Evolutionary conservation across 2,329 filamentous ascomycete species (phyloP).

Genomic region (Onygenales sp.): DNA sequence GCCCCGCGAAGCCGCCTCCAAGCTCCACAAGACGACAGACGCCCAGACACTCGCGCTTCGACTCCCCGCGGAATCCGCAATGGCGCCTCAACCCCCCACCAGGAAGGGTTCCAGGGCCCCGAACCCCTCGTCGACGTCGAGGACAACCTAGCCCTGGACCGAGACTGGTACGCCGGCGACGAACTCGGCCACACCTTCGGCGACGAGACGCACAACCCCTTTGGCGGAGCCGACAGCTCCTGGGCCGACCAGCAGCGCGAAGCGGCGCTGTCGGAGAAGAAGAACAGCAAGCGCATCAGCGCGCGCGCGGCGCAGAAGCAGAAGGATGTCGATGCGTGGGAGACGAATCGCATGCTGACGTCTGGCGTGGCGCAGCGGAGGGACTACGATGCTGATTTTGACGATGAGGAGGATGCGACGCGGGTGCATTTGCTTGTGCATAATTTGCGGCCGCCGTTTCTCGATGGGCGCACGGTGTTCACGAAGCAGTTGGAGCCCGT

Average conservation of each 20-base stretch:
- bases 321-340: slow-evolving; percentile 95
- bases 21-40: slow-evolving; percentile 4
- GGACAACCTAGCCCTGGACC: slow-evolving; percentile 67
- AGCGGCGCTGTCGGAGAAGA: slow-evolving; percentile 67
- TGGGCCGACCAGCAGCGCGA: slow-evolving; percentile 70
- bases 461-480: slow-evolving; percentile 91
- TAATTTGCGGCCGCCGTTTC: slow-evolving; percentile 84
- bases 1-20: slow-evolving; percentile 19
- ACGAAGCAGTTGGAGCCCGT: slow-evolving; percentile 96
- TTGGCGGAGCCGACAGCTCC: slow-evolving; percentile 63
- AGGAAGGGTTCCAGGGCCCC: slow-evolving; percentile 51
- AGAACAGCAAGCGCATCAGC: slow-evolving; percentile 60
- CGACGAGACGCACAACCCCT: slow-evolving; percentile 88
- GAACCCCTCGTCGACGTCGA: slow-evolving; percentile 55
- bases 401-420: slow-evolving; percentile 73
- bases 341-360: slow-evolving; percentile 95
- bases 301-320: slow-evolving; percentile 75
- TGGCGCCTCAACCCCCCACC: slow-evolving; percentile 31
- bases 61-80: slow-evolving; percentile 21
- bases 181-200: slow-evolving; percentile 79
- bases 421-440: slow-evolving; percentile 87
- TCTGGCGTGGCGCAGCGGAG: slow-evolving; percentile 88
- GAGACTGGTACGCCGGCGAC: slow-evolving; percentile 88
- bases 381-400: slow-evolving; percentile 72
- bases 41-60: slow-evolving; percentile 18